Base-by-base conservation (phyloP, 1,139 yeast species). In the Arxiozyma heterogenica region DNA sequence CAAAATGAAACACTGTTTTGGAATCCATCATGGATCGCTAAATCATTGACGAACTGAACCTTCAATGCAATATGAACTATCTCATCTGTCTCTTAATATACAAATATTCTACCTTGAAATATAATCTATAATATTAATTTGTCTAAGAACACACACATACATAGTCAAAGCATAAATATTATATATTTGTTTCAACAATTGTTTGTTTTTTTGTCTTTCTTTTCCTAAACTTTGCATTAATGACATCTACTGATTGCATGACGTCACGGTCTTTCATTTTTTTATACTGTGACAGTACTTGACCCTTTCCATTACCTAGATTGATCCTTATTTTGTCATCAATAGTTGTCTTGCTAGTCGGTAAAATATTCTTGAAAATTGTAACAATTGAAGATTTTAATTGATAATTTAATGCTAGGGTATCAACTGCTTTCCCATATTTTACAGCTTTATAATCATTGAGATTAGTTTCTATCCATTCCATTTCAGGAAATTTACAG, bases 261-360 rank as follows among this genome's bases (percentile, higher is more conserved):
- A 81, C 71, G 23, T 79, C 83, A 54, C 96, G 76, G 41, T 80
- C 68, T 23, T 66, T 61, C 41, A 90, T 68, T 6, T 86, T 85
- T 9, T 78, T 76, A 65, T 90, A 88, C 34, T 71, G 74, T 22
- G 76, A 73, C 52, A 75, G 75, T 25, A 79, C 74, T 54, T 82
- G 76, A 0, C 91, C 91, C 42, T 72, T 70, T 0, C 96, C 96
- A 65, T 85, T 86, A 25, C 96, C 95, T 0, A 79, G 63, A 63
- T 84, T 83, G 34, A 82, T 71, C 44, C 71, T 66, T 0, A 77
- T 76, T 65, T 63, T 62, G 20, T 70, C 65, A 54, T 66, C 41
- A 55, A 59, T 49, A 51, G 64, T 55, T 30, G 52, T 47, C 38
- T 58, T 54, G 22, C 57, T 18, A 22, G 55, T 49, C 0, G 67